Evolutionary conservation across 176 grass and related monocot genomes (phyloP).

Genomic region (Raddia guianensis): DNA sequence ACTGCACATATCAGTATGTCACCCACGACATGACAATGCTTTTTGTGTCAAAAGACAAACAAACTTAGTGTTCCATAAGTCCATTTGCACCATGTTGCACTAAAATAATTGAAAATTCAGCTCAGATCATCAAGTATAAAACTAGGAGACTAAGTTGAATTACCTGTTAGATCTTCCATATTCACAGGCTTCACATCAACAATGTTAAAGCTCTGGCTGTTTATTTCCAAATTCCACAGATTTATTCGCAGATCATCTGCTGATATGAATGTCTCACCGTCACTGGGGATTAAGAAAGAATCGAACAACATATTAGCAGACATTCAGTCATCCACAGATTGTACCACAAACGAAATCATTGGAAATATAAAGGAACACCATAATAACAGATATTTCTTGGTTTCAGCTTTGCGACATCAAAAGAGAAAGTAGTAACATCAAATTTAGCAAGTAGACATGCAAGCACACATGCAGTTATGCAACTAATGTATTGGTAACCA

Average conservation of each 20-base stretch:
- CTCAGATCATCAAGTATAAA: background rate
- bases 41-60: slow-evolving; percentile 5
- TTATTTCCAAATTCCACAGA: slow-evolving; percentile 97
- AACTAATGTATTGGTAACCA: background rate
- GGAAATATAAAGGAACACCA: slow-evolving; percentile 15
- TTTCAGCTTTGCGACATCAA: too few species aligned
- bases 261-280: slow-evolving; percentile 96
- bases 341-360: background rate
- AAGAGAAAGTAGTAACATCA: background rate
- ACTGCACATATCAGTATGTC: slow-evolving; percentile 2
- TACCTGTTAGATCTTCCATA: slow-evolving; percentile 98
- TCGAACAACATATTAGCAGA: slow-evolving; percentile 39
- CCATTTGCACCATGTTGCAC: slow-evolving; percentile 20
- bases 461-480: background rate
- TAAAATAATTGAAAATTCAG: background rate
- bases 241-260: slow-evolving; percentile 96
- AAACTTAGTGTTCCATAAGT: background rate
- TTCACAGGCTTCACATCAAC: slow-evolving; percentile 97
- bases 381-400: too few species aligned
- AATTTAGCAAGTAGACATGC: background rate
- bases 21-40: slow-evolving; percentile 15
- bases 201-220: slow-evolving; percentile 96
- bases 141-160: slow-evolving; percentile 8
- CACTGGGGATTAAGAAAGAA: slow-evolving; percentile 59
- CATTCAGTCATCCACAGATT: slow-evolving; percentile 23